Conservation (phyloP, 1,139 yeast genomes). For the Hemisphaericaspora xylanilytica region DNA sequence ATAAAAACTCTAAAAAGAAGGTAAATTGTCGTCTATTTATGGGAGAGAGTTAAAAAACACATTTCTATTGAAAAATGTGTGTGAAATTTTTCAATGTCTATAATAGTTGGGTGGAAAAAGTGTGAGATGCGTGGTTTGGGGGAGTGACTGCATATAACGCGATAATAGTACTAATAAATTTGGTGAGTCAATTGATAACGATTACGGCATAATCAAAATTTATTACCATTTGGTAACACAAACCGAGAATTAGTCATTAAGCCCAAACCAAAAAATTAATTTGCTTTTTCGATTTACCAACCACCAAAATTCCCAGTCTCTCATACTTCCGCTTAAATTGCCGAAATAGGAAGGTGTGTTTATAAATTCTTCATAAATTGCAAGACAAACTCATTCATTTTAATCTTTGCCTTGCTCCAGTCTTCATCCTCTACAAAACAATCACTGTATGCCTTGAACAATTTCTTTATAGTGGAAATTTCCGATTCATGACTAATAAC, state of each 20-base stretch:
- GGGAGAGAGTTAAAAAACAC: too few species aligned
- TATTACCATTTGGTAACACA: background rate
- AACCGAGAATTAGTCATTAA: background rate
- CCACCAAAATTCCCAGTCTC: too few species aligned
- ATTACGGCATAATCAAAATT: too few species aligned
- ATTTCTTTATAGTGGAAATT: constrained; percentile 38
- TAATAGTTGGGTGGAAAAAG: background rate
- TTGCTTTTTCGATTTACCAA: too few species aligned
- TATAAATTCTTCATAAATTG: constrained; percentile 8
- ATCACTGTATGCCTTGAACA: constrained; percentile 59
- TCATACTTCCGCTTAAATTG: constrained; percentile 7
- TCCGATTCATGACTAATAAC: constrained; percentile 45
- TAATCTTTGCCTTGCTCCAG: constrained; percentile 19
- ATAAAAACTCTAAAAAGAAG: constrained; percentile 1
- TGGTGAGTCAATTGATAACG: constrained; percentile 1
- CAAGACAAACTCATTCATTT: constrained; percentile 9
- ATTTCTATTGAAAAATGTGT: background rate
- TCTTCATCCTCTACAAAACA: constrained; percentile 34
- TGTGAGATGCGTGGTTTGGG: background rate
- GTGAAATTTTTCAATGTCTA: background rate
- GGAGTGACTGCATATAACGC: background rate
- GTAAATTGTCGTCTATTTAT: background rate
- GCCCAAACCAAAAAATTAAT: too few species aligned
- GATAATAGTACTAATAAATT: too few species aligned
- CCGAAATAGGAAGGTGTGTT: constrained; percentile 2